phyloP scores from a whole-genome alignment of 495 filamentous ascomycete genomes.

The Stereocaulon alpinum region DNA sequence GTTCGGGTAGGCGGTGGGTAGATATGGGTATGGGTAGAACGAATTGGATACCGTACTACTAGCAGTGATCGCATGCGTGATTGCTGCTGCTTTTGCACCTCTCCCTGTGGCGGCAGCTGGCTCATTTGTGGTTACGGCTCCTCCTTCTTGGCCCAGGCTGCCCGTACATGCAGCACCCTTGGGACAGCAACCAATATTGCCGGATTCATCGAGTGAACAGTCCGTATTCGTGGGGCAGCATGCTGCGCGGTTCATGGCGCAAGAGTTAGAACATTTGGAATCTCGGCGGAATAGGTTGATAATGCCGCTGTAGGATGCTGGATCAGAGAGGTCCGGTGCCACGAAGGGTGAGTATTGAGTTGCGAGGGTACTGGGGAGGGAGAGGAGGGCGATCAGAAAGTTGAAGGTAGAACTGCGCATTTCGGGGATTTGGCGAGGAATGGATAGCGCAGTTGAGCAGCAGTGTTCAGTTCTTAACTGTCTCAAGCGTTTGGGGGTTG shows the following conservation, averaged over 20 bases:
- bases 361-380: neutral
- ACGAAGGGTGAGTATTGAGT: slow-evolving; percentile 14
- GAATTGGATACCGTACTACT: slow-evolving; percentile 33
- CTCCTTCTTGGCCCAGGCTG: slow-evolving; percentile 33
- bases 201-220: slow-evolving; percentile 47
- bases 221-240: slow-evolving; percentile 46
- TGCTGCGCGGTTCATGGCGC: slow-evolving; percentile 22
- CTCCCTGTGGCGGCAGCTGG: slow-evolving; percentile 26
- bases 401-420: neutral
- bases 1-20: slow-evolving; percentile 56
- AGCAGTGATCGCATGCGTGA: slow-evolving; percentile 16
- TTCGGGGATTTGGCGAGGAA: neutral
- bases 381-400: neutral
- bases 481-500: neutral
- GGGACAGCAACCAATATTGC: slow-evolving; percentile 59
- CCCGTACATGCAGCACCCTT: slow-evolving; percentile 52
- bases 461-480: neutral
- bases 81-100: slow-evolving; percentile 14
- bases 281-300: slow-evolving; percentile 18
- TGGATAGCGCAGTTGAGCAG: neutral
- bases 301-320: neutral
- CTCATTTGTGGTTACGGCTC: slow-evolving; percentile 24
- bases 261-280: slow-evolving; percentile 17
- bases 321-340: neutral
- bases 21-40: slow-evolving; percentile 56